phyloP scores from a whole-genome alignment of 2,329 filamentous ascomycete species.

The Fusarium dimerum region DNA sequence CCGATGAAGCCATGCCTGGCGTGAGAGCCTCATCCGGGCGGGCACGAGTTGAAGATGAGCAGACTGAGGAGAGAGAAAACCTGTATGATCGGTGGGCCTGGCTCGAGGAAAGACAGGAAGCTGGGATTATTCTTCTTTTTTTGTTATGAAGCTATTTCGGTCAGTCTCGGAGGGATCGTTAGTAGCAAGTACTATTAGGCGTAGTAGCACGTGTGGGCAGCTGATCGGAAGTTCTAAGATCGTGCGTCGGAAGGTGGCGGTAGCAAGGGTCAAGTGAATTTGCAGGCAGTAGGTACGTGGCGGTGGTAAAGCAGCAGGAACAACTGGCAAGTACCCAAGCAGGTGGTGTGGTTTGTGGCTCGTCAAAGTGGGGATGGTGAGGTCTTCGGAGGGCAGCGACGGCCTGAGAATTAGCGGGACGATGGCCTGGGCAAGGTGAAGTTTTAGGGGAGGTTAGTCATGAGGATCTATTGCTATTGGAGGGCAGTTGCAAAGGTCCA shows the following conservation, averaged over 20 bases:
- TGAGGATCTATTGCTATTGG: too few species aligned
- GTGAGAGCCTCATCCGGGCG: conserved; percentile 30
- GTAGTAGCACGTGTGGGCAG: conserved; percentile 1
- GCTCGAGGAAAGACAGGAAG: conserved; percentile 2
- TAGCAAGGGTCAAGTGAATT: not conserved
- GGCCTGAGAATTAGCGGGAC: conserved; percentile 8
- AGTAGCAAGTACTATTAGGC: not conserved
- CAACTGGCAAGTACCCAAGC: conserved; percentile 2
- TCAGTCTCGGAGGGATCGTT: not conserved
- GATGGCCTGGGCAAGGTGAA: not conserved
- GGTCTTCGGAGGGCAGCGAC: conserved; percentile 16
- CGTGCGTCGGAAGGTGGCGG: conserved; percentile 12
- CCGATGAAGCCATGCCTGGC: conserved; percentile 31
- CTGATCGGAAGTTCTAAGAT: conserved; percentile 6
- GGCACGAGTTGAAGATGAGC: conserved; percentile 21
- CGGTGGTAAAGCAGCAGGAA: not conserved
- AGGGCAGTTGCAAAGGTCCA: too few species aligned
- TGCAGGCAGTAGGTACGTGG: conserved; percentile 6
- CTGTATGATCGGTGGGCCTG: conserved; percentile 22
- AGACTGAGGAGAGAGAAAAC: conserved; percentile 25
- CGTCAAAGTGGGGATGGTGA: conserved; percentile 13
- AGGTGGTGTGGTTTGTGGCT: conserved; percentile 20
- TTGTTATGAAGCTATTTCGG: conserved; percentile 23
- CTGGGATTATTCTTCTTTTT: conserved; percentile 9
- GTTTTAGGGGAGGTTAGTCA: not conserved